A percentile compares a stretch with the other conserved stretches of the same genome.
phyloP scores from a whole-genome alignment of 345 rosid species.

The Conringia planisiliqua region DNA sequence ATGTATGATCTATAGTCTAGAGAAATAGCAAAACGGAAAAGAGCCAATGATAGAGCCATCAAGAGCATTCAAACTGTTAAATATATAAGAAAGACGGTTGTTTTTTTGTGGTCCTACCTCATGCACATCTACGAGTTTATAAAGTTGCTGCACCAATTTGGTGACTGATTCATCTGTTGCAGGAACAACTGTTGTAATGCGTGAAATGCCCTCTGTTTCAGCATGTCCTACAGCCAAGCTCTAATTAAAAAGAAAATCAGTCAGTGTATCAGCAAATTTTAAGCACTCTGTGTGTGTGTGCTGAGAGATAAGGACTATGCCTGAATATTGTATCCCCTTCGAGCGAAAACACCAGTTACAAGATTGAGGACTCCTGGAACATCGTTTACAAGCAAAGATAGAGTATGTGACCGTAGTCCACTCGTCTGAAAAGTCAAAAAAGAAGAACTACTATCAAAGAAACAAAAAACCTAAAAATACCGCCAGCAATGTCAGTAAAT shows the following conservation, averaged over 20 bases:
- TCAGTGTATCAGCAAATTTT: neutral
- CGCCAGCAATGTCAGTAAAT: neutral
- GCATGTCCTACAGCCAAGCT: slow-evolving; percentile 44
- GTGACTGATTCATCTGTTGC: slow-evolving; percentile 43
- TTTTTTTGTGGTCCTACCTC: slow-evolving; percentile 27
- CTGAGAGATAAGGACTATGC: slow-evolving; percentile 34
- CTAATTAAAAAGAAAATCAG: slow-evolving; percentile 2
- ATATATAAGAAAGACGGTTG: neutral
- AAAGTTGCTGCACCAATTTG: slow-evolving; percentile 42
- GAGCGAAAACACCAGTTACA: slow-evolving; percentile 74
- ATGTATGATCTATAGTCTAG: neutral
- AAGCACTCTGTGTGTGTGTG: neutral
- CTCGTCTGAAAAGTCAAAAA: slow-evolving; percentile 50
- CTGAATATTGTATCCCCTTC: slow-evolving; percentile 93
- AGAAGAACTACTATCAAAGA: neutral
- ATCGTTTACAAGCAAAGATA: slow-evolving; percentile 75
- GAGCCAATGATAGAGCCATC: neutral
- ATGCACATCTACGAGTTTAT: slow-evolving; percentile 40
- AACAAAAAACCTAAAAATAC: neutral
- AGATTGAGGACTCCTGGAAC: slow-evolving; percentile 86
- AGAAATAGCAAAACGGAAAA: neutral
- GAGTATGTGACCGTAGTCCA: slow-evolving; percentile 81
- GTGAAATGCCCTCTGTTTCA: slow-evolving; percentile 39
- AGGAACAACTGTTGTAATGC: slow-evolving; percentile 42
- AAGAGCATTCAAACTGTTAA: neutral